Conservation (phyloP, 192 early-diverging fungal genomes). For the Entomortierella beljakovae region DNA sequence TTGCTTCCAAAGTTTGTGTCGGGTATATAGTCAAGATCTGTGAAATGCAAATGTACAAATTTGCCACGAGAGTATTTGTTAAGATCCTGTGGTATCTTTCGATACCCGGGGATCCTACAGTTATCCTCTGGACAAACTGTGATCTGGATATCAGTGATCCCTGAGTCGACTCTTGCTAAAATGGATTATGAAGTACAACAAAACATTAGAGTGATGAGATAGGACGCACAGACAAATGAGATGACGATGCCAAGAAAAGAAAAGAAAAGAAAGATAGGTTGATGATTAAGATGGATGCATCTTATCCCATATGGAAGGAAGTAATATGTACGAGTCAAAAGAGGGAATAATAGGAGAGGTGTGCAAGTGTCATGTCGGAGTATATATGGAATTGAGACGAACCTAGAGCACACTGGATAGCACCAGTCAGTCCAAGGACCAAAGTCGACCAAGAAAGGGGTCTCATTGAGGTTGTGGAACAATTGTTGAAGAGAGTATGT, state of each 20-base stretch:
- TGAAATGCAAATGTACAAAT: slow-evolving; percentile 48
- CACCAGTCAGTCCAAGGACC: slow-evolving; percentile 27
- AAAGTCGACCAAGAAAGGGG: slow-evolving; percentile 8
- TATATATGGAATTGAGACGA: not conserved
- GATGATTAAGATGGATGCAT: not conserved
- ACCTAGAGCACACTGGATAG: slow-evolving; percentile 28
- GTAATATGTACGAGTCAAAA: too few relatives aligned
- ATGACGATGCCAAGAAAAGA: not conserved
- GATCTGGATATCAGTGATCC: slow-evolving; percentile 39
- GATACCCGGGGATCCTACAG: slow-evolving; percentile 33
- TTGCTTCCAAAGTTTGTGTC: not conserved
- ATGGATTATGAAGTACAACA: not conserved
- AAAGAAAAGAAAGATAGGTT: not conserved
- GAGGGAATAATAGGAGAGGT: not conserved
- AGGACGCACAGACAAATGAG: not conserved
- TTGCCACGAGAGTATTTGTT: slow-evolving; percentile 44
- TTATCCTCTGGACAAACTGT: slow-evolving; percentile 37
- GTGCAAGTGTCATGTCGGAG: not conserved
- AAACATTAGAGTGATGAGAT: not conserved
- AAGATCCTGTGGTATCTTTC: slow-evolving; percentile 39
- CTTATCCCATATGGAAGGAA: too few relatives aligned
- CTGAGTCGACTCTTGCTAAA: not conserved
- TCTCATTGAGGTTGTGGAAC: slow-evolving; percentile 10
- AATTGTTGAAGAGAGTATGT: not conserved
- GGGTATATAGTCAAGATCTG: slow-evolving; percentile 8